Conservation (phyloP, 768 basidiomycete species). For the Suillus subluteus region DNA sequence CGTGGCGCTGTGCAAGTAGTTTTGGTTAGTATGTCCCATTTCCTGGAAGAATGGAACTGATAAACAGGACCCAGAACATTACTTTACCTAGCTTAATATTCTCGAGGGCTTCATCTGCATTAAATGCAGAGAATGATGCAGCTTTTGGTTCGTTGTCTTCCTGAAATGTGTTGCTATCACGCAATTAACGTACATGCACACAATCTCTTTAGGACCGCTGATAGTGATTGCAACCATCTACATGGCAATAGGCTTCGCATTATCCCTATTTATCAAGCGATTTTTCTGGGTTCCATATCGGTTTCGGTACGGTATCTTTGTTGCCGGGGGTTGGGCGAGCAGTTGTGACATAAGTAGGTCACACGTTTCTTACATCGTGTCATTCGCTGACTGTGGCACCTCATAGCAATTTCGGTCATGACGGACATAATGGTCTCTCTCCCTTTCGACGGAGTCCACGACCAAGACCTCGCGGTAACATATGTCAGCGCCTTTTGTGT, state of each 20-base stretch:
- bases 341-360: conserved; percentile 65
- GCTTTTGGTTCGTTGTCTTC: conserved; percentile 46
- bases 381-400: not conserved
- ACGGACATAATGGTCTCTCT: conserved; percentile 57
- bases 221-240: conserved; percentile 62
- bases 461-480: conserved; percentile 61
- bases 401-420: conserved; percentile 59
- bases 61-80: not conserved
- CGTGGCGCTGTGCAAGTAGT: not conserved
- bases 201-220: conserved; percentile 49
- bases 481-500: conserved; percentile 64
- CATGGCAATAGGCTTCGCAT: conserved; percentile 48
- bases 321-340: conserved; percentile 66
- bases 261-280: conserved; percentile 53
- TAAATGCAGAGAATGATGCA: conserved; percentile 54
- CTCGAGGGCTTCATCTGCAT: conserved; percentile 65
- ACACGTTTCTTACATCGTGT: not conserved
- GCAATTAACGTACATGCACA: not conserved
- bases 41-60: not conserved
- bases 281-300: conserved; percentile 73
- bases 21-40: not conserved
- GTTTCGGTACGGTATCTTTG: conserved; percentile 65
- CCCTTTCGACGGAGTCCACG: conserved; percentile 55
- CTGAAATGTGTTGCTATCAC: conserved; percentile 3
- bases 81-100: conserved; percentile 49